These are phyloP conservation scores for Tylopilus vinaceipallidus DNA, from an alignment of 768 basidiomycete genomes.

Conservation along the genomic window DNA sequence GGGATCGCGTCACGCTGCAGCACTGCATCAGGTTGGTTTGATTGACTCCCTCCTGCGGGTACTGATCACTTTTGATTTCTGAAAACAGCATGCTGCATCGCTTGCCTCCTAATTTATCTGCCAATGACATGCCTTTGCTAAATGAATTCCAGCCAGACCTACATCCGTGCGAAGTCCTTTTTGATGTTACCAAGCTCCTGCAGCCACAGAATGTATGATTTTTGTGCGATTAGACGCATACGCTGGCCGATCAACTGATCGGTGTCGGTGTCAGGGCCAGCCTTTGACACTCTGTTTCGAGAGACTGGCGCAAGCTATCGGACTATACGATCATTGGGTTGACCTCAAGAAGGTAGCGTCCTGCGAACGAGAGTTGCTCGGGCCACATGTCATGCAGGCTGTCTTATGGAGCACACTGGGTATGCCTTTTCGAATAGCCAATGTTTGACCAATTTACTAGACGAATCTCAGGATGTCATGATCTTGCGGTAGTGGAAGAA, in stretches of 20 bases:
- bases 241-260: constrained; percentile 8
- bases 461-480: constrained; percentile 54
- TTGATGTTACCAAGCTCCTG: constrained; percentile 75
- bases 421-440: constrained; percentile 26
- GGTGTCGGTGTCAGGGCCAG: constrained; percentile 51
- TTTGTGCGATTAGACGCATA: neutral
- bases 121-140: constrained; percentile 46
- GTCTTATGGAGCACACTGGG: constrained; percentile 71
- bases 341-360: constrained; percentile 52
- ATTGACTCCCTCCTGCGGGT: constrained; percentile 1
- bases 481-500: constrained; percentile 65
- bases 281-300: constrained; percentile 67
- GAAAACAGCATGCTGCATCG: constrained; percentile 64
- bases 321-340: constrained; percentile 69
- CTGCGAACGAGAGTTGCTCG: constrained; percentile 61
- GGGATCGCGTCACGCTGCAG: constrained; percentile 70
- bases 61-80: constrained; percentile 12
- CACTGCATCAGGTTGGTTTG: constrained; percentile 69
- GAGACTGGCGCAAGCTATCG: constrained; percentile 63
- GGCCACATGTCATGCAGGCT: constrained; percentile 72
- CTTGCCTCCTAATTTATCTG: constrained; percentile 45
- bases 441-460: constrained; percentile 2
- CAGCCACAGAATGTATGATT: constrained; percentile 56
- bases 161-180: constrained; percentile 73
- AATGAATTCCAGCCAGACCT: constrained; percentile 76